Percentiles rank a stretch among this genome's conserved stretches.
Evolutionary conservation across 1,139 yeast genomes (phyloP).

Genomic region (Entelexis sorbosivorans): DNA sequence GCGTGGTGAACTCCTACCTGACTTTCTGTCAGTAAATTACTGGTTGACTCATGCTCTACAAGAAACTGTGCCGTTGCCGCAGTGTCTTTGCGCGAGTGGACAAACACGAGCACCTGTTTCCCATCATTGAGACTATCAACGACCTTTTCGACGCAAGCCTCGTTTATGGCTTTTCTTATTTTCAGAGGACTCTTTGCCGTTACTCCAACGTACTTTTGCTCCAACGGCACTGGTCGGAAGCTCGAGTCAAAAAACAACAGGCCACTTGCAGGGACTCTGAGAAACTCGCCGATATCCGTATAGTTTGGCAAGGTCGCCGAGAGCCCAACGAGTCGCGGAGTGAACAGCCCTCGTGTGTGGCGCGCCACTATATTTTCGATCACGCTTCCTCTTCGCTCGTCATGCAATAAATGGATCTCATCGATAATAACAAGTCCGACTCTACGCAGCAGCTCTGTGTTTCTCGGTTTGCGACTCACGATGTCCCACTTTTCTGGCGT

Average conservation of each 20-base stretch:
- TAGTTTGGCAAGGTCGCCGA: constrained; percentile 94
- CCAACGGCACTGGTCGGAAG: constrained; percentile 85
- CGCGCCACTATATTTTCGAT: constrained; percentile 79
- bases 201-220: constrained; percentile 78
- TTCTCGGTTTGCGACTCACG: constrained; percentile 68
- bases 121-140: constrained; percentile 43
- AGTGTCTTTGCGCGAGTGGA: constrained; percentile 90
- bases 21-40: neutral
- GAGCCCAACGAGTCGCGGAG: constrained; percentile 59
- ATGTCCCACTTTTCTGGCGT: constrained; percentile 98
- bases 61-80: constrained; percentile 69
- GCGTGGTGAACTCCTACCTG: constrained; percentile 89
- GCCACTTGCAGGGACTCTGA: constrained; percentile 51
- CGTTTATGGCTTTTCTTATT: constrained; percentile 72
- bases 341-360: constrained; percentile 7
- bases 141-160: constrained; percentile 78
- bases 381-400: constrained; percentile 82
- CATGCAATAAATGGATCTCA: constrained; percentile 88
- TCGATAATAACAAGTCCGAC: constrained; percentile 76
- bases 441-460: constrained; percentile 48
- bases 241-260: constrained; percentile 71
- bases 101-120: constrained; percentile 78
- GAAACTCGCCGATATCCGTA: constrained; percentile 71
- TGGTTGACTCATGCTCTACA: constrained; percentile 38
- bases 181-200: constrained; percentile 78